A percentile compares a stretch with the other conserved stretches of the same genome.
These are phyloP conservation scores for Butyriboletus regius DNA, from an alignment of 1,284 basidiomycete species.

Conservation along the genomic window DNA sequence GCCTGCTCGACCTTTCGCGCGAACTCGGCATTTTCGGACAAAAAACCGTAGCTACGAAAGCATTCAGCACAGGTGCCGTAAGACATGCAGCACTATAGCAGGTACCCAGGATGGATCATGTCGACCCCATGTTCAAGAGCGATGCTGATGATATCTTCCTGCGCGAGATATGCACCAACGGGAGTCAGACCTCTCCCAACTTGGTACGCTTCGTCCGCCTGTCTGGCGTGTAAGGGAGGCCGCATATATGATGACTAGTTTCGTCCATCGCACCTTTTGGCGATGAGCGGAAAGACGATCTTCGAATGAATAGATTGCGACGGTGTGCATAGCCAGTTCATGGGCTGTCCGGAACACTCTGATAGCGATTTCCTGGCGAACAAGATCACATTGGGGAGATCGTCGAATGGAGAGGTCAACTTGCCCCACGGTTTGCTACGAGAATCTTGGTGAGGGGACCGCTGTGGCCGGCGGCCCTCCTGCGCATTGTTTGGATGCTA, in stretches of 20 bases:
- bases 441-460: slow-evolving; percentile 89
- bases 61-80: slow-evolving; percentile 4
- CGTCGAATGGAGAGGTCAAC: slow-evolving; percentile 25
- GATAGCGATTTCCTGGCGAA: slow-evolving; percentile 89
- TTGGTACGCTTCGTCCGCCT: slow-evolving; percentile 98
- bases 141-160: slow-evolving; percentile 93
- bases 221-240: slow-evolving; percentile 41
- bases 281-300: slow-evolving; percentile 95
- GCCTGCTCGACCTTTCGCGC: slow-evolving; percentile 95
- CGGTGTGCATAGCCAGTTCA: slow-evolving; percentile 98
- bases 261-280: slow-evolving; percentile 71
- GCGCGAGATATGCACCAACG: slow-evolving; percentile 92
- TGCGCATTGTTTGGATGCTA: slow-evolving; percentile 84
- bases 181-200: slow-evolving; percentile 94
- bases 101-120: slow-evolving; percentile 96
- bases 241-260: neutral
- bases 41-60: slow-evolving; percentile 79
- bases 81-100: slow-evolving; percentile 4
- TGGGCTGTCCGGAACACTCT: slow-evolving; percentile 98
- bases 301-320: slow-evolving; percentile 96
- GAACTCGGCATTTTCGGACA: slow-evolving; percentile 94
- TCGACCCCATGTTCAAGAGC: slow-evolving; percentile 95
- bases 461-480: slow-evolving; percentile 84
- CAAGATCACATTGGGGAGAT: slow-evolving; percentile 3
- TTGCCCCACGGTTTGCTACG: slow-evolving; percentile 90